Conservation (phyloP, 2,329 filamentous ascomycete genomes). For the Trematosphaeria pertusa region DNA sequence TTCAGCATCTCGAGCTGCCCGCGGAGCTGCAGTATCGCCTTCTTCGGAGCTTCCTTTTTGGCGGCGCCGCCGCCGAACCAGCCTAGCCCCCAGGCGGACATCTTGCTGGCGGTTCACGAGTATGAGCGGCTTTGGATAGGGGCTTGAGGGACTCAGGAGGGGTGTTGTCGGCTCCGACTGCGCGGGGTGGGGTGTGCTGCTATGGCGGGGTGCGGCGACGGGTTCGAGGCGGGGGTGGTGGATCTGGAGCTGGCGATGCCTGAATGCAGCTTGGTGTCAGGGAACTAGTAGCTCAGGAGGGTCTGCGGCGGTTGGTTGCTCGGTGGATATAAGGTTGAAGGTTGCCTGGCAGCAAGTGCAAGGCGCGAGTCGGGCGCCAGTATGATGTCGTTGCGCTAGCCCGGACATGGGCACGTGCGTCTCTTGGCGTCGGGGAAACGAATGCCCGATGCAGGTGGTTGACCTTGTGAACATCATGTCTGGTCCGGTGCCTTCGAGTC, state of each 20-base stretch:
- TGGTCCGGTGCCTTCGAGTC: constrained; percentile 62
- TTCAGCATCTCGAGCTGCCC: constrained; percentile 96
- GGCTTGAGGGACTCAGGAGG: neutral
- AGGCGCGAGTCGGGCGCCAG: constrained; percentile 6
- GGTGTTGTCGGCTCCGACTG: too few species aligned
- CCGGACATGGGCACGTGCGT: constrained; percentile 16
- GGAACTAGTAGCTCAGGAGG: too few species aligned
- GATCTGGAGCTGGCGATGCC: too few species aligned
- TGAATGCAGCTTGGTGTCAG: too few species aligned
- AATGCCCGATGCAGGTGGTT: neutral
- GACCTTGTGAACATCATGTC: constrained; percentile 34
- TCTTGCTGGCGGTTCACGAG: too few species aligned
- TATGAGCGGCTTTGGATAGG: constrained; percentile 8
- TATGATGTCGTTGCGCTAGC: constrained; percentile 22
- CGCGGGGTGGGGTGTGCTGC: too few species aligned
- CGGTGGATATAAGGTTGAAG: too few species aligned
- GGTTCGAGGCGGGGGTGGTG: too few species aligned
- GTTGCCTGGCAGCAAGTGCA: constrained; percentile 5
- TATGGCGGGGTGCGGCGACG: too few species aligned
- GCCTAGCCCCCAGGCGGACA: constrained; percentile 60
- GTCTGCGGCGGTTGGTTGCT: too few species aligned
- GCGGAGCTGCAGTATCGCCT: constrained; percentile 88
- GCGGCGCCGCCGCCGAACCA: constrained; percentile 91
- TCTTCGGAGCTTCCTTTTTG: constrained; percentile 93
- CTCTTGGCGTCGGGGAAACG: constrained; percentile 12